phyloP scores from a whole-genome alignment of 805 yeast species.

The Middelhovenomyces tepae region DNA sequence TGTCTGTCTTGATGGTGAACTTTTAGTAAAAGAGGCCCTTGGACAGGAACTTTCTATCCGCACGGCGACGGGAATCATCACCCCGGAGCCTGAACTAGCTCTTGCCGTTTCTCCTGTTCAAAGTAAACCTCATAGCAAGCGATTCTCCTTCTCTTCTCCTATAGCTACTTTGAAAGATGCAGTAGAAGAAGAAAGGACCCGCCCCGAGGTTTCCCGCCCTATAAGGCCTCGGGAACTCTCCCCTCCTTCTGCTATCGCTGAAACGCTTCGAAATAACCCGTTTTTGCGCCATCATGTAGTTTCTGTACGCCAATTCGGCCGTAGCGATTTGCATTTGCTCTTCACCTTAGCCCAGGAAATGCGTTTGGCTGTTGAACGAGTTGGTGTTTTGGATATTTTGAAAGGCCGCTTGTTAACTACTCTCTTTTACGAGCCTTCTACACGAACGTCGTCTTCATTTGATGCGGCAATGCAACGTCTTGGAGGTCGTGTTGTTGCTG shows the following conservation, averaged over 20 bases:
- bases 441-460: conserved; percentile 93
- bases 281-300: conserved; percentile 81
- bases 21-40: conserved; percentile 48
- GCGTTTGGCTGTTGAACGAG: conserved; percentile 93
- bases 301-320: conserved; percentile 78
- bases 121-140: neutral
- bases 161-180: conserved; percentile 9
- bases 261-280: conserved; percentile 79
- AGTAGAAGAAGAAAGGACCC: neutral
- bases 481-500: conserved; percentile 93
- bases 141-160: conserved; percentile 11
- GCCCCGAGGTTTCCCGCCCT: conserved; percentile 3
- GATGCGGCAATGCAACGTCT: conserved; percentile 99
- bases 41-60: conserved; percentile 46
- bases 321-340: conserved; percentile 84
- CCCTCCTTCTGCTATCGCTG: conserved; percentile 63
- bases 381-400: conserved; percentile 85
- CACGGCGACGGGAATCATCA: conserved; percentile 21
- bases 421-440: conserved; percentile 96
- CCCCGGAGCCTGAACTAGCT: conserved; percentile 23
- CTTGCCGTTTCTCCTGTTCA: conserved; percentile 24
- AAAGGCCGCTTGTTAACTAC: conserved; percentile 89
- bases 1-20: conserved; percentile 73
- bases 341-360: conserved; percentile 97
- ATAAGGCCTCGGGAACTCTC: conserved; percentile 22